Conservation (phyloP, 2,329 filamentous ascomycete genomes). For the Chrysoporthe puriensis region DNA sequence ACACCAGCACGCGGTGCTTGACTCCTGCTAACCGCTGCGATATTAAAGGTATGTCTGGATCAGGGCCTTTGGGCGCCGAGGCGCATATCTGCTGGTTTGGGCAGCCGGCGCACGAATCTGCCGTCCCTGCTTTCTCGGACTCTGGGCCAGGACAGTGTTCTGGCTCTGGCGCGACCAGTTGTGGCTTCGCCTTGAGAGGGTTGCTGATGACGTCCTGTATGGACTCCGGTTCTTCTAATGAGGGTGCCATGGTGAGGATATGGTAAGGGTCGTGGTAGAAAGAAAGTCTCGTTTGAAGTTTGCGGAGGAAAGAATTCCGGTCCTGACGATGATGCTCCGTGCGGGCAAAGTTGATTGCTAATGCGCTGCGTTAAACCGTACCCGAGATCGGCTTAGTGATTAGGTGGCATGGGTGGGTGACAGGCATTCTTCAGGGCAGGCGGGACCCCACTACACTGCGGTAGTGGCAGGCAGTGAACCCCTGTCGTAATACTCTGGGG, state of each 20-base stretch:
- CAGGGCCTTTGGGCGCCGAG: slow-evolving; percentile 89
- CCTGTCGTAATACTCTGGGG: slow-evolving; percentile 19
- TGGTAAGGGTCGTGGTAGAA: neutral
- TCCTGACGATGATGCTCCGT: neutral
- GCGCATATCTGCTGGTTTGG: slow-evolving; percentile 97
- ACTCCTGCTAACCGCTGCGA: slow-evolving; percentile 80
- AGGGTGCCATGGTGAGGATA: slow-evolving; percentile 70
- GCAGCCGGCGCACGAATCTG: slow-evolving; percentile 89
- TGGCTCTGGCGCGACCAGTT: slow-evolving; percentile 91
- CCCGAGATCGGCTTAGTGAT: slow-evolving; percentile 24
- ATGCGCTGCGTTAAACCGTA: slow-evolving; percentile 18
- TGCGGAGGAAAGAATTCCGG: neutral
- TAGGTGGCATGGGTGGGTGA: neutral
- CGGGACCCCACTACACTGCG: neutral
- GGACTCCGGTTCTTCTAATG: slow-evolving; percentile 71
- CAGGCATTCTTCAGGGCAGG: neutral
- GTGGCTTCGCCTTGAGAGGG: slow-evolving; percentile 76
- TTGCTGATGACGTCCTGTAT: slow-evolving; percentile 74
- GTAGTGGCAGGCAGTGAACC: slow-evolving; percentile 13
- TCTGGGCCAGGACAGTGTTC: slow-evolving; percentile 95
- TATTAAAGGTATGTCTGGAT: slow-evolving; percentile 90
- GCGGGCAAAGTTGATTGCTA: slow-evolving; percentile 25
- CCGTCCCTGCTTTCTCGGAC: slow-evolving; percentile 68
- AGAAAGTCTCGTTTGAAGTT: neutral
- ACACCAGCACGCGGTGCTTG: slow-evolving; percentile 87